Evolutionary conservation across 305 asterid species (phyloP).

Genomic region (Salvia sclarea): DNA sequence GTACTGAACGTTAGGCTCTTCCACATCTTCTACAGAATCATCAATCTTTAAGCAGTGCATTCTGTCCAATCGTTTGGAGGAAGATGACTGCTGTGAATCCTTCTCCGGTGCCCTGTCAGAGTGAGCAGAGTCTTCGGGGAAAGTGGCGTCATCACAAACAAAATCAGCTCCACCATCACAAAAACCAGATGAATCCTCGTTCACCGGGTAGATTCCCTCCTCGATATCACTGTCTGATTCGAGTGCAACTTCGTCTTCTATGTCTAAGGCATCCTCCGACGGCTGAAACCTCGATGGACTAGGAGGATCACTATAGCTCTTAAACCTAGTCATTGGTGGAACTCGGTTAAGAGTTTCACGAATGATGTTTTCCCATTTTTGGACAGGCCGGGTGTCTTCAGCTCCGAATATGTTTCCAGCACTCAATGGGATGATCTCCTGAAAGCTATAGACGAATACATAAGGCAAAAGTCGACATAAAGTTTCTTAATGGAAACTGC

Average conservation of each 20-base stretch:
- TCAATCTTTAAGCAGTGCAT: slow-evolving; percentile 56
- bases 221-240: slow-evolving; percentile 80
- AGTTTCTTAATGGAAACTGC: neutral
- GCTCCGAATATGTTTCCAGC: slow-evolving; percentile 95
- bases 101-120: slow-evolving; percentile 34
- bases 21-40: slow-evolving; percentile 45
- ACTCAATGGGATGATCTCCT: slow-evolving; percentile 94
- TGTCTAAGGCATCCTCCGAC: slow-evolving; percentile 58
- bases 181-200: slow-evolving; percentile 49
- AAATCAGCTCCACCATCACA: slow-evolving; percentile 30
- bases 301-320: slow-evolving; percentile 87
- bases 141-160: slow-evolving; percentile 31
- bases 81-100: slow-evolving; percentile 48
- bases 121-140: slow-evolving; percentile 27
- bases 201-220: slow-evolving; percentile 70
- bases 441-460: slow-evolving; percentile 56
- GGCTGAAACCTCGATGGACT: slow-evolving; percentile 89
- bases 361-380: slow-evolving; percentile 86
- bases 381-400: slow-evolving; percentile 82
- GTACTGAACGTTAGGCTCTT: slow-evolving; percentile 37
- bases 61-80: slow-evolving; percentile 55
- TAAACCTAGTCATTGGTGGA: slow-evolving; percentile 60
- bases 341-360: slow-evolving; percentile 77
- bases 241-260: slow-evolving; percentile 64
- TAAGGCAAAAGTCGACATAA: neutral